Percentiles rank a stretch among this genome's conserved stretches.
phyloP scores from a whole-genome alignment of 139 green algal genomes.

The Penium margaritaceum region DNA sequence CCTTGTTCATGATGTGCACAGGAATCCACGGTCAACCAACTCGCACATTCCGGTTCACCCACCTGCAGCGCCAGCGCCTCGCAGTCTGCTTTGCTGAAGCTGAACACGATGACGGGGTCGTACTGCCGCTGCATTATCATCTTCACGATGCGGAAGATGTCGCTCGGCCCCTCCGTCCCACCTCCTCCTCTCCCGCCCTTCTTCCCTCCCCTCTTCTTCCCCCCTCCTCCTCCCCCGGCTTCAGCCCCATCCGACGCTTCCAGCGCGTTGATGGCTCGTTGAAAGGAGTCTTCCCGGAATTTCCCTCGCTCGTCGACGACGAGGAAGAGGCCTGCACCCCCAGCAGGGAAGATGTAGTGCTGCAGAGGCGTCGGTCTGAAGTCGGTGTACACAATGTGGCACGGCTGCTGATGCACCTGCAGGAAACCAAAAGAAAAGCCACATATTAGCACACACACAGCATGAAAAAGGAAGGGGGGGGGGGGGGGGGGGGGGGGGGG shows the following conservation, averaged over 20 bases:
- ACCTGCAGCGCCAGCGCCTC: constrained; percentile 57
- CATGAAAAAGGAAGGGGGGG: no score
- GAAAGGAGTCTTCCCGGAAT: constrained; percentile 64
- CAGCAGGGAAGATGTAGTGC: constrained; percentile 70
- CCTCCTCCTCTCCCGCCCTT: no score
- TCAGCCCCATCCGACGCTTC: constrained; percentile 24
- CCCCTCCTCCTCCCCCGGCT: constrained; percentile 18
- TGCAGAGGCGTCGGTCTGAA: constrained; percentile 66
- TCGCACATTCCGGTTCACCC: constrained; percentile 38
- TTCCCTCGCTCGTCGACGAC: constrained; percentile 58
- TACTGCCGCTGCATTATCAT: constrained; percentile 80
- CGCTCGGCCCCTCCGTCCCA: no score
- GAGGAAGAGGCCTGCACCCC: constrained; percentile 60
- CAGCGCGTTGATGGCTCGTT: constrained; percentile 55
- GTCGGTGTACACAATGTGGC: constrained; percentile 74
- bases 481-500: no score
- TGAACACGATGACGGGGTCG: constrained; percentile 80
- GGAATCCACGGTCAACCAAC: no score
- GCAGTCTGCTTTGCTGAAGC: constrained; percentile 67
- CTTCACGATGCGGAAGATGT: constrained; percentile 83
- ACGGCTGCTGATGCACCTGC: constrained; percentile 56
- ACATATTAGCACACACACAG: no score
- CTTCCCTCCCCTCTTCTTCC: neutral
- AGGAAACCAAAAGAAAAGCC: neutral
- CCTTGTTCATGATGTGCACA: no score